phyloP scores from a whole-genome alignment of 2,329 filamentous ascomycete genomes.

The Dryadomyces sulphureus region DNA sequence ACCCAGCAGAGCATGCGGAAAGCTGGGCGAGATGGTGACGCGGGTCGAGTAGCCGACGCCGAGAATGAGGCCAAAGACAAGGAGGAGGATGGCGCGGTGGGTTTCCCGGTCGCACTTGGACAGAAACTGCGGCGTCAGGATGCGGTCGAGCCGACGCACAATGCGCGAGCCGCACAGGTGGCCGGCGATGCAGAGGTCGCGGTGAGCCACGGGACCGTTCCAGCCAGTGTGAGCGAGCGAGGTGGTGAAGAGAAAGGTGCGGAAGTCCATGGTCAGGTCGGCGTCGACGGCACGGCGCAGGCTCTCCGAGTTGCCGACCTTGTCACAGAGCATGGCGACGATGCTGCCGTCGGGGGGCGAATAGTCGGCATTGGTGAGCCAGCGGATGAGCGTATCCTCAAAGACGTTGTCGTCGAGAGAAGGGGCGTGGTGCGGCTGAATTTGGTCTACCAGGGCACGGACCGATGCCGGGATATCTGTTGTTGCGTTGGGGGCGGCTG shows the following conservation, averaged over 20 bases:
- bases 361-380: conserved; percentile 14
- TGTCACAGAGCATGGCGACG: conserved; percentile 15
- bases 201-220: conserved; percentile 7
- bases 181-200: conserved; percentile 12
- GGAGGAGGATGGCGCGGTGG: conserved; percentile 16
- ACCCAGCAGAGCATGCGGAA: conserved; percentile 12
- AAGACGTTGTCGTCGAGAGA: conserved; percentile 8
- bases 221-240: conserved; percentile 15
- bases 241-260: conserved; percentile 16
- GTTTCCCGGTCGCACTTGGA: conserved; percentile 11
- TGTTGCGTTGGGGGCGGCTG: conserved; percentile 2
- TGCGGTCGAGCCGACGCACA: conserved; percentile 16
- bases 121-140: conserved; percentile 18
- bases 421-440: conserved; percentile 5
- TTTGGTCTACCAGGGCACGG: conserved; percentile 6
- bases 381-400: conserved; percentile 15
- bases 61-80: conserved; percentile 16
- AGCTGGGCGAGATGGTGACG: conserved; percentile 10
- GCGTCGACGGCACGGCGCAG: conserved; percentile 10
- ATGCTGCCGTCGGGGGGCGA: conserved; percentile 15
- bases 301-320: conserved; percentile 12
- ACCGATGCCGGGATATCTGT: conserved; percentile 8
- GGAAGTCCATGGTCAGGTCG: conserved; percentile 15
- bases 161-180: conserved; percentile 16
- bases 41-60: conserved; percentile 15